These are phyloP conservation scores for Hypsizygus marmoreus DNA, from an alignment of 768 basidiomycete genomes.

Conservation along the genomic window DNA sequence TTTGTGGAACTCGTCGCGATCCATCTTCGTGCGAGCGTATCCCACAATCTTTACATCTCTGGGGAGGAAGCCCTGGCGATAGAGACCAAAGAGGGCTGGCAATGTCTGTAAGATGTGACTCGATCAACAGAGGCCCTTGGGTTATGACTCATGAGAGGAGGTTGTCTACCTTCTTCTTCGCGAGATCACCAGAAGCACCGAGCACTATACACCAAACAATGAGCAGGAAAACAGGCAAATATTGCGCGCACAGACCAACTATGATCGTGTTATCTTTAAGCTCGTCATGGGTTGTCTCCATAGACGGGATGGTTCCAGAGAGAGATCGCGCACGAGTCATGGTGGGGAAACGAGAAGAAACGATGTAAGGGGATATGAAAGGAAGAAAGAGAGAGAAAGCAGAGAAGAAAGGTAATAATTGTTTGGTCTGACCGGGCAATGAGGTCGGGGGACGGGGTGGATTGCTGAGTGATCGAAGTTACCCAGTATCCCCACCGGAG, in stretches of 20 bases:
- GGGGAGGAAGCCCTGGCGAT: constrained; percentile 78
- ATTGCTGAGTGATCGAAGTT: constrained; percentile 21
- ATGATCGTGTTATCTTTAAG: constrained; percentile 90
- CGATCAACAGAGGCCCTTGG: constrained; percentile 8
- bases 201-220: constrained; percentile 56
- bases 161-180: constrained; percentile 91
- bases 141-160: not conserved
- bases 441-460: constrained; percentile 13
- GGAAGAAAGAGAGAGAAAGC: constrained; percentile 14
- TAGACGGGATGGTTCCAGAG: constrained; percentile 88
- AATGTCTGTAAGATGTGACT: constrained; percentile 68
- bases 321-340: constrained; percentile 55
- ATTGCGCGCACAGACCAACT: constrained; percentile 63
- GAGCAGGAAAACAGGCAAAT: constrained; percentile 10
- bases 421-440: no score
- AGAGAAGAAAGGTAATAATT: not conserved
- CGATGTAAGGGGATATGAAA: constrained; percentile 12
- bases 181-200: constrained; percentile 95
- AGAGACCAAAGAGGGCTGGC: constrained; percentile 93
- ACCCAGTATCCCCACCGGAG: constrained; percentile 13
- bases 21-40: constrained; percentile 97
- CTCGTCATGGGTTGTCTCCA: constrained; percentile 71
- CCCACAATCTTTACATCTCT: constrained; percentile 88
- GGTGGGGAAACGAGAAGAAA: constrained; percentile 24
- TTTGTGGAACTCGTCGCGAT: constrained; percentile 78